Percentiles rank a stretch among this genome's conserved stretches.
Evolutionary conservation across 2,329 filamentous ascomycete genomes (phyloP).

Genomic region (Fusarium sp.): DNA sequence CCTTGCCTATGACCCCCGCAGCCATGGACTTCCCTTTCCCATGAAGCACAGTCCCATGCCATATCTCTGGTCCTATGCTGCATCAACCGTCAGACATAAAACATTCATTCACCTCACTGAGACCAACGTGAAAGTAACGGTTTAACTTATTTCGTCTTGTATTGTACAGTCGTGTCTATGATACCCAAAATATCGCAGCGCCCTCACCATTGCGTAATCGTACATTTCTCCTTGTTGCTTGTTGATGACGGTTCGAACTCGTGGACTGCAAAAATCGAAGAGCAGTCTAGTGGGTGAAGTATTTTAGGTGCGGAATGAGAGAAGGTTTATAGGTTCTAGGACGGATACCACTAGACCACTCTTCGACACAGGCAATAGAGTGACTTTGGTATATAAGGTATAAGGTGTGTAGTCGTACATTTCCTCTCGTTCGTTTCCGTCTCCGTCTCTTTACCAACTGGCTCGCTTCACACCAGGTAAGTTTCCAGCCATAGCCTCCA

Average conservation of each 20-base stretch:
- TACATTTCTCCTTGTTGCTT: conserved; percentile 23
- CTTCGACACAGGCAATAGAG: not conserved
- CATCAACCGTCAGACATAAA: not conserved
- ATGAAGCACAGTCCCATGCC: no score
- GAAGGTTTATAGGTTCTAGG: not conserved
- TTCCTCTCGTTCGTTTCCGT: not conserved
- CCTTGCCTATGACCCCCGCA: not conserved
- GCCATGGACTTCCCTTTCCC: not conserved
- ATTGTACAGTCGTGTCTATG: conserved; percentile 41
- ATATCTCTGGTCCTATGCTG: not conserved
- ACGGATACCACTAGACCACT: not conserved
- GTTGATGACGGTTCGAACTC: not conserved
- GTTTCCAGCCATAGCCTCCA: conserved; percentile 86
- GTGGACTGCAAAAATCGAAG: not conserved
- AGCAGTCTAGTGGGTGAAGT: not conserved
- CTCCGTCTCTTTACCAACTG: conserved; percentile 77
- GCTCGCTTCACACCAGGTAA: conserved; percentile 95
- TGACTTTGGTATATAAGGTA: not conserved
- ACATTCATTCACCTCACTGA: not conserved
- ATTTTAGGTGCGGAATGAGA: not conserved
- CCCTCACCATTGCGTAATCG: conserved; percentile 26
- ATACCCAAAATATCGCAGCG: not conserved
- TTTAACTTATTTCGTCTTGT: conserved; percentile 24
- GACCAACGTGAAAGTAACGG: not conserved
- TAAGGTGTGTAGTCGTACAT: conserved; percentile 32